Evolutionary conservation across 2,329 filamentous ascomycete species (phyloP), one percentile per base, ranked within the genome.

Genomic region (Myriosclerotinia scirpicola): DNA sequence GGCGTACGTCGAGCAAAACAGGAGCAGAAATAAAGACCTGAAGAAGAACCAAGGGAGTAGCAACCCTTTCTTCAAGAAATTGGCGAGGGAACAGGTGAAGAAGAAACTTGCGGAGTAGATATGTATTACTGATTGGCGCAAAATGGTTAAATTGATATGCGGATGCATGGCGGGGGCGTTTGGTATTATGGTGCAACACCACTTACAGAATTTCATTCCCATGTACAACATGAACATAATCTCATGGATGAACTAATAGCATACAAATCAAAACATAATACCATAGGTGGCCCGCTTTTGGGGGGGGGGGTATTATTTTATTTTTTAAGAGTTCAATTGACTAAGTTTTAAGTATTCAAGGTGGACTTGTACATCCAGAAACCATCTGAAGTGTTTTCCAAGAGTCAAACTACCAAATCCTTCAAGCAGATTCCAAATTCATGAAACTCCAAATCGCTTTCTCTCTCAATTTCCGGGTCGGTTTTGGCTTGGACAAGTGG

Each of bases 1-100:
- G 95, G 93, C 94, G n/a, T 98, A 94, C 77, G 87, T 92, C 66
- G 91, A 94, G 78, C 89, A 91, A 78, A 92, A 91, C 78, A 90
- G 88, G 81, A 87, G 84, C 73, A 83, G 84, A 71, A 92, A 91
- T 75, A 88, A 87, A 79, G 81, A 83, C 70, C 78, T 88, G 73
- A 89, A 88, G 80, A 85, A 87, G 75, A 85, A 86, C 73, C 80
- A 80, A 65, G 80, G 78, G n/a, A 80, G 83, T 68, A 85, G 84
- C 70, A 84, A 80, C 73, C 79, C 83, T 0, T 86, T 90, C 75
- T 90, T 90, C 78, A 87, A 84, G 78, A 90, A 90, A 77, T 78
- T 90, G 68, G 81, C 84, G 67, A 80, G 87, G 61, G 87, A 90
- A 71, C 83, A 85, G 70, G 81, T 84, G 73, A 85, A 84, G 74